Conservation (phyloP, 2,329 filamentous ascomycete genomes). For the Hymenoscyphus fraxineus region DNA sequence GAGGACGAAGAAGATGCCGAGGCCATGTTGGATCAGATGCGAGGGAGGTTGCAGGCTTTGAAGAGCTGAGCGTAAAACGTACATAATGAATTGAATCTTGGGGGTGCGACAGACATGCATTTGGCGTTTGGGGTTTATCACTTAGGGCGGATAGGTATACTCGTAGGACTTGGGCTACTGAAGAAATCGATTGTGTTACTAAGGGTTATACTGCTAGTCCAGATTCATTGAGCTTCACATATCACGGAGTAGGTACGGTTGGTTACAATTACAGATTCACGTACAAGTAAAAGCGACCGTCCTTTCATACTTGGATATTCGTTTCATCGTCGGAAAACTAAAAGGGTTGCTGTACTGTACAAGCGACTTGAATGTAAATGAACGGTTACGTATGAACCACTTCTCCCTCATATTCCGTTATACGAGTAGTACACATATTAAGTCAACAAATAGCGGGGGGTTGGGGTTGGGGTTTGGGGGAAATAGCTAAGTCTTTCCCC, state of each 20-base stretch:
- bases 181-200: conserved; percentile 1
- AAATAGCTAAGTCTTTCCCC: too few relatives aligned
- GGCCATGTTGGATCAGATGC: conserved; percentile 90
- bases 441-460: too few relatives aligned
- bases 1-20: conserved; percentile 83
- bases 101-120: background rate
- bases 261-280: background rate
- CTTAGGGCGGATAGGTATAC: background rate
- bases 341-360: too few relatives aligned
- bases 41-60: conserved; percentile 82
- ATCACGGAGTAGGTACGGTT: background rate
- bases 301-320: too few relatives aligned
- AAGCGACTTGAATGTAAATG: too few relatives aligned
- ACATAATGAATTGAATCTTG: conserved; percentile 8
- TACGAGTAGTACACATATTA: too few relatives aligned
- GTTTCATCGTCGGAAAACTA: too few relatives aligned
- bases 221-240: background rate
- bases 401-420: too few relatives aligned
- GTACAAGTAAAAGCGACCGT: too few relatives aligned
- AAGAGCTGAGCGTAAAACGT: conserved; percentile 63
- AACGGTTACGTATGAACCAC: too few relatives aligned
- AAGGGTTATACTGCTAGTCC: background rate
- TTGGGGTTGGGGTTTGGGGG: too few relatives aligned
- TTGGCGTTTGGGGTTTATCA: conserved; percentile 2
- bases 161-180: background rate